Conservation (phyloP, 495 filamentous ascomycete species). For the Oleoguttula mirabilis region DNA sequence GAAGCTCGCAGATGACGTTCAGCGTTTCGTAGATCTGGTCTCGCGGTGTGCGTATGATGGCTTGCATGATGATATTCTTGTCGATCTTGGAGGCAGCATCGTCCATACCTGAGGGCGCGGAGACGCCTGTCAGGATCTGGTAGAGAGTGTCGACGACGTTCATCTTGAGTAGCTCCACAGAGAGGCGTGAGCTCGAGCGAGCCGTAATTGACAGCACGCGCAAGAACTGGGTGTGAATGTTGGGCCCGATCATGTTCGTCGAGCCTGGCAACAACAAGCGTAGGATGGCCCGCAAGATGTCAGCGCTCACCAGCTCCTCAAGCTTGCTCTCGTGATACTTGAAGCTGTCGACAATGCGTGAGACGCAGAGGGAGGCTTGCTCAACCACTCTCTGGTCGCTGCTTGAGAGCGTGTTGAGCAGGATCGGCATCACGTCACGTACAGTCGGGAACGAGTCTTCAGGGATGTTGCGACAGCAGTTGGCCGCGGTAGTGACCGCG, state of each 20-base stretch:
- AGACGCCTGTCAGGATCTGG: constrained; percentile 94
- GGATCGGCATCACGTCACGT: constrained; percentile 86
- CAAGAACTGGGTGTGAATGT: constrained; percentile 95
- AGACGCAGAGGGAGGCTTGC: constrained; percentile 90
- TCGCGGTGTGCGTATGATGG: constrained; percentile 87
- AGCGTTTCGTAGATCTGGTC: constrained; percentile 96
- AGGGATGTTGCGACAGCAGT: constrained; percentile 92
- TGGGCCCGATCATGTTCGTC: constrained; percentile 86
- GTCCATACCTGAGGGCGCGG: constrained; percentile 67
- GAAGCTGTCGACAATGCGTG: constrained; percentile 95
- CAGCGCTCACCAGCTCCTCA: constrained; percentile 79
- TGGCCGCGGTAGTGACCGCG: constrained; percentile 91
- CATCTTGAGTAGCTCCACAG: constrained; percentile 87
- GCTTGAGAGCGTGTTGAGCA: constrained; percentile 77
- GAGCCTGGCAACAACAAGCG: constrained; percentile 85
- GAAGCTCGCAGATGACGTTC: constrained; percentile 92
- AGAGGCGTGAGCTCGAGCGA: constrained; percentile 73
- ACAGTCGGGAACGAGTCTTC: constrained; percentile 84
- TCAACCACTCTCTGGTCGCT: constrained; percentile 96
- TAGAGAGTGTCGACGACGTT: constrained; percentile 96
- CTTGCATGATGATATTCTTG: constrained; percentile 97
- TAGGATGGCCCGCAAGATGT: constrained; percentile 76
- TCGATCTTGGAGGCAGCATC: constrained; percentile 83
- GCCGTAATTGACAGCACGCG: constrained; percentile 79
- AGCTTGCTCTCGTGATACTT: constrained; percentile 73